Percentiles rank a stretch among this genome's conserved stretches.
These are phyloP conservation scores for Coffea eugenioides DNA, from an alignment of 257 asterid species.

Conservation along the genomic window DNA sequence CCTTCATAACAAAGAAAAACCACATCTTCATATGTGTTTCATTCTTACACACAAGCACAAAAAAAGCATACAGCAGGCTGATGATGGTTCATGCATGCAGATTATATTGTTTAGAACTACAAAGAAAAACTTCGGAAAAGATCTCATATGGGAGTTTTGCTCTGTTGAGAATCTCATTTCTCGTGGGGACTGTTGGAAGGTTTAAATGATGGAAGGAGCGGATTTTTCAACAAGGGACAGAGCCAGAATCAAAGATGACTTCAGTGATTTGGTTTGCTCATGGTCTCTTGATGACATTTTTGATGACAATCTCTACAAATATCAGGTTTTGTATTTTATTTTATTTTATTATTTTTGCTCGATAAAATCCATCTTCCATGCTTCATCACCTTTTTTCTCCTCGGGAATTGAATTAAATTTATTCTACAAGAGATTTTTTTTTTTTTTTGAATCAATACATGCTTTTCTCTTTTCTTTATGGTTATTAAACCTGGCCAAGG, in stretches of 20 bases:
- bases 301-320: constrained; percentile 32
- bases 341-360: not conserved
- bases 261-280: constrained; percentile 35
- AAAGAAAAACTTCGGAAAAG: too few relatives aligned
- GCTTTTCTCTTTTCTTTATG: too few relatives aligned
- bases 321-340: constrained; percentile 29
- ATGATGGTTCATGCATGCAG: not conserved
- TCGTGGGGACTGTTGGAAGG: not conserved
- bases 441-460: too few relatives aligned
- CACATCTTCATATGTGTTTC: too few relatives aligned
- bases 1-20: not conserved
- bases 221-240: not conserved
- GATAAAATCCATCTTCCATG: not conserved
- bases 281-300: constrained; percentile 43
- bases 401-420: too few relatives aligned
- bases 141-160: not conserved
- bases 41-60: too few relatives aligned
- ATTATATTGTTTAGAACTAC: too few relatives aligned
- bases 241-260: constrained; percentile 3
- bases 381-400: not conserved
- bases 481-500: too few relatives aligned
- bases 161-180: too few relatives aligned
- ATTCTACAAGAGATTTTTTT: too few relatives aligned
- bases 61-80: not conserved
- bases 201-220: not conserved